Base-by-base conservation (phyloP, 306 rosid species). In the Lotus japonicus region DNA sequence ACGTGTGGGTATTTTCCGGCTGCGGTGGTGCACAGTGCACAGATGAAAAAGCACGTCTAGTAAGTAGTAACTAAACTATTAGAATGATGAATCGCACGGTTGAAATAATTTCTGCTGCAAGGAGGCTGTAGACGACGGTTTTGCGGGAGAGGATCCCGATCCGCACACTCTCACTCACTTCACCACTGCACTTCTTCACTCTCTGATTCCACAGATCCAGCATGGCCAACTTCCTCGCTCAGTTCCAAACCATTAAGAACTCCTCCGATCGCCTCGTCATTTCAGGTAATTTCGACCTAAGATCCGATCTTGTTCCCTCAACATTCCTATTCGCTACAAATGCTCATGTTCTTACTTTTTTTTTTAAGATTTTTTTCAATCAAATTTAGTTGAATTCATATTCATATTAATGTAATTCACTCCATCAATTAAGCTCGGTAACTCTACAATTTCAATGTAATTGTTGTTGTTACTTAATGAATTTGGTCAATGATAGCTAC, bases 171-270 rank as follows among this genome's bases (percentile, higher is more conserved):
- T 17, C 70, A 54, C 58, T 48, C 73, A 80, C 75, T 69, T 5
- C 62, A 58, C 64, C 26, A 21, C 26, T 21, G 38, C 63, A 53
- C 73, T 38, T 9, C 33, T 28, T 64, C 64, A 70, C 88, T 76
- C 26, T 21, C 44, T 76, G 62, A 75, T 79, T 81, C 67, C 21
- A 14, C 80, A 71, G 83, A 83, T 84, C 88, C 76, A 70, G 4
- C 63, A 95, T 95, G 99, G 90, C 99, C 60, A 95, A 85, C 84
- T 95, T 82, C 78, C 89, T 95, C 38, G 89, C 99, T 76, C 99
- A 95, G 89, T 95, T 95, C 79, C 96, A 95, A 64, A 74, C 97
- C 18, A 95, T 95, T 42, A 95, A 90, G 81, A 88, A 76, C 70
- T 76, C 95, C 52, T 81, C 87, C 65, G 95, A 90, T 85, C 96